Evolutionary conservation across 371 early-diverging fungal species (phyloP), one percentile per base, ranked within the genome.

Genomic region (Mortierella sp.): DNA sequence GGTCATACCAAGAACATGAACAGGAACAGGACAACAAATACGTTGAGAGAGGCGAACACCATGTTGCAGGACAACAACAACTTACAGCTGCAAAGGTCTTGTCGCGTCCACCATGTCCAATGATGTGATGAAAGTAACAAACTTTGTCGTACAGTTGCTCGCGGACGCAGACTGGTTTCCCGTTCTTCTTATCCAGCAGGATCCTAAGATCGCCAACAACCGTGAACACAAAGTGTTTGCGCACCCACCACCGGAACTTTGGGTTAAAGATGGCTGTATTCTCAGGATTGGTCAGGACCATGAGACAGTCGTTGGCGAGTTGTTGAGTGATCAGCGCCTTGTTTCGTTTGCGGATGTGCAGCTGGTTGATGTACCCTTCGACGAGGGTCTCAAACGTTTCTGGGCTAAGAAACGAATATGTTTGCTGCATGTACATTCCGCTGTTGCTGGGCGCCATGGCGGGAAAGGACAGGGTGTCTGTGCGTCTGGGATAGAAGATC

Each of bases 61-160:
- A 34, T 44, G 44, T n/a, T 44, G 44, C 44, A 19, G n/a, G n/a
- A n/a, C n/a, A n/a, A n/a, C n/a, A n/a, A 16, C 44, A 3, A 58
- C 73, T 72, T 72, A 72, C 73, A 27, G 73, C 73, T 24, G 73
- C 73, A 58, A 72, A 72, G 16, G 73, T 72, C 63, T 72, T 72
- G 63, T 72, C 73, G 40, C 73, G 73, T 29, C 73, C 73, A n/a
- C 73, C 73, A 25, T 72, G 73, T 40, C 73, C 73, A 46, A 72
- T 72, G 50, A 72, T 66, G 41, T 72, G 73, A 27, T 72, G 73
- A 31, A 72, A 72, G 39, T 72, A 72, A 41, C 73, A 72, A 4
- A 72, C 73, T 48, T 72, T 72, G 50, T 72, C 73, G 28, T 72
- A 72, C 8, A 72, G 61, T 44, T 72, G 73, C 49, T 72, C 73